A percentile compares a stretch with the other conserved stretches of the same genome.
Evolutionary conservation across 208 protist species (phyloP).

Genomic region (Trypanosoma cruzi): DNA sequence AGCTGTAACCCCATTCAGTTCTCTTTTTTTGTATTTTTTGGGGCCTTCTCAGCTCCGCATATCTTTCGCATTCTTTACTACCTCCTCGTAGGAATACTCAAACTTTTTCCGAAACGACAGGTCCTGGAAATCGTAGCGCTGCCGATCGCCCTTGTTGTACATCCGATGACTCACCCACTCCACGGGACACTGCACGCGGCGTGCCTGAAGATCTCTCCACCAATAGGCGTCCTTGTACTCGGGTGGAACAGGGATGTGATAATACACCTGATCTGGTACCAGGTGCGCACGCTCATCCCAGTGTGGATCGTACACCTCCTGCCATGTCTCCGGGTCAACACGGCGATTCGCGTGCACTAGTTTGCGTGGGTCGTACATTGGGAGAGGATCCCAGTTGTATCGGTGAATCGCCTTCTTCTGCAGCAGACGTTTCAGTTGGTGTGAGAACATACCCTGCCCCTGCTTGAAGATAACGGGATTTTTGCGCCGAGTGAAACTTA

Average conservation of each 20-base stretch:
- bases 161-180: constrained; percentile 89
- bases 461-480: constrained; percentile 92
- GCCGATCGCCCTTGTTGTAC: constrained; percentile 74
- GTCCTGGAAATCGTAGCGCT: constrained; percentile 89
- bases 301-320: constrained; percentile 81
- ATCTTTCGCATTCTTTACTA: constrained; percentile 83
- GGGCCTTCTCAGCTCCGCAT: constrained; percentile 67
- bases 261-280: constrained; percentile 87
- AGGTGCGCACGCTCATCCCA: constrained; percentile 66
- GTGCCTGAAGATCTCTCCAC: constrained; percentile 91
- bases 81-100: constrained; percentile 81
- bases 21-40: no score
- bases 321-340: constrained; percentile 84
- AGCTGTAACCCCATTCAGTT: not conserved
- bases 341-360: constrained; percentile 81
- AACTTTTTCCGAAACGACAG: constrained; percentile 90
- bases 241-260: constrained; percentile 76
- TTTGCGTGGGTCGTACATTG: constrained; percentile 90
- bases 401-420: constrained; percentile 90
- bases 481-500: constrained; percentile 43
- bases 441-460: constrained; percentile 91
- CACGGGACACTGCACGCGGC: constrained; percentile 86
- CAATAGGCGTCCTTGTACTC: constrained; percentile 94
- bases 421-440: constrained; percentile 91
- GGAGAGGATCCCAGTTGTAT: constrained; percentile 91